Evolutionary conservation across 345 rosid genomes (phyloP), one percentile per base, ranked within the genome.

Genomic region (Lumnitzera racemosa): DNA sequence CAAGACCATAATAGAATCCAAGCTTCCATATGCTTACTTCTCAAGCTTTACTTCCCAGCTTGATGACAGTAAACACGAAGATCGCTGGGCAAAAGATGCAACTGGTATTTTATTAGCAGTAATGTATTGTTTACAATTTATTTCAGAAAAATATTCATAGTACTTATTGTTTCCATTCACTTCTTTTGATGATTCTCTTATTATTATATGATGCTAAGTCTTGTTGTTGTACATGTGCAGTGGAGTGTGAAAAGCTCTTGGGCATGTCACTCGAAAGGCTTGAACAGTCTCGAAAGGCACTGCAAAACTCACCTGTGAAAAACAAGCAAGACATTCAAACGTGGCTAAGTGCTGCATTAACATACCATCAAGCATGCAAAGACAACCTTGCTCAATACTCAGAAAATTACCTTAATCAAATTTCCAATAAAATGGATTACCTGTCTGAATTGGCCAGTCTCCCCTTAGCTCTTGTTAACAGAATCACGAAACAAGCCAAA

Each of bases 291-390:
- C 56, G 67, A 12, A 68, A 65, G 55, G 89, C 87, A 47, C 71
- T 86, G 6, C 56, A 60, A 53, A 60, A 59, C 16, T 74, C 77
- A 62, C 84, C 43, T 14, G 48, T 14, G 12, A 65, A 71, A 48
- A 70, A 70, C 71, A 86, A 80, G 60, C 57, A 67, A 25, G 82
- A 91, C 76, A 47, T 88, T 46, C 83, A 80, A 65, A 84, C 98
- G 36, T 91, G 91, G 91, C 74, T 91, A 24, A 86, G 91, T 25
- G 87, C 98, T 10, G 90, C 83, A 58, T 15, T 88, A 65, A 81
- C 95, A 7, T 78, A 74, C 74, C 90, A 86, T 61, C 83, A 86
- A 72, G 57, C 87, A 16, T 91, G 98, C 76, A 84, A 83, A 65
- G 96, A 83, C 69, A 81, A 83, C 41, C 68, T 66, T 49, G 58